Conservation (phyloP, 257 asterid genomes). For the Plantago major region DNA sequence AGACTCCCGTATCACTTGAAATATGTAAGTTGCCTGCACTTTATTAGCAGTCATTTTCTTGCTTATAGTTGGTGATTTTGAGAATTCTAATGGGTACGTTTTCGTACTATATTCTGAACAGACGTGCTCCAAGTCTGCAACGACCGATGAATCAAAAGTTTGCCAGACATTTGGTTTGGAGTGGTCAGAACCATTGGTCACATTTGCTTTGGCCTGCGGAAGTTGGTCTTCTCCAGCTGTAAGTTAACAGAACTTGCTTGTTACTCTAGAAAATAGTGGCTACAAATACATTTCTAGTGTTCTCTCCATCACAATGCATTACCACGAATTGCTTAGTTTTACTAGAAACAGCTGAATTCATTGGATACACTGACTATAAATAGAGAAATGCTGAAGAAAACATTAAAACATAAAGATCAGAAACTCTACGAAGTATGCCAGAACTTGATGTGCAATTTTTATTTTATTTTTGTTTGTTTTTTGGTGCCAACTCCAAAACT, state of each 20-base stretch:
- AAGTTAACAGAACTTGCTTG: conserved; percentile 27
- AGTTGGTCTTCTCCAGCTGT: conserved; percentile 96
- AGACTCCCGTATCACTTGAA: conserved; percentile 80
- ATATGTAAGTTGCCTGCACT: conserved; percentile 40
- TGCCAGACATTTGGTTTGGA: conserved; percentile 57
- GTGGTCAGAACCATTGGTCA: conserved; percentile 87
- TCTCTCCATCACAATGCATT: background rate
- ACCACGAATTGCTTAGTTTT: background rate
- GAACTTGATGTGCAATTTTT: too few relatives aligned
- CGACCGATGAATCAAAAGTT: conserved; percentile 46
- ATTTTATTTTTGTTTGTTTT: too few relatives aligned
- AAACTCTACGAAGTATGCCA: background rate
- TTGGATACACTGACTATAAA: too few relatives aligned
- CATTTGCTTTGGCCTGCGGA: conserved; percentile 87
- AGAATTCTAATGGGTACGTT: conserved; percentile 1
- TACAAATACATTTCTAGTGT: background rate
- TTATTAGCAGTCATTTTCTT: background rate
- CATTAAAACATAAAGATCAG: background rate
- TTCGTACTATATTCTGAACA: conserved; percentile 16
- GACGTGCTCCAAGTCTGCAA: conserved; percentile 59
- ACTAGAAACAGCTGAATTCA: background rate
- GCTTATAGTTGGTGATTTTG: conserved; percentile 1
- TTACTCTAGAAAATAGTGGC: background rate
- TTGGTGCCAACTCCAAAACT: background rate
- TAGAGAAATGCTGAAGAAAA: background rate